Evolutionary conservation across 2,329 filamentous ascomycete genomes (phyloP), one percentile per base, ranked within the genome.

Genomic region (Pseudopithomyces maydicus): DNA sequence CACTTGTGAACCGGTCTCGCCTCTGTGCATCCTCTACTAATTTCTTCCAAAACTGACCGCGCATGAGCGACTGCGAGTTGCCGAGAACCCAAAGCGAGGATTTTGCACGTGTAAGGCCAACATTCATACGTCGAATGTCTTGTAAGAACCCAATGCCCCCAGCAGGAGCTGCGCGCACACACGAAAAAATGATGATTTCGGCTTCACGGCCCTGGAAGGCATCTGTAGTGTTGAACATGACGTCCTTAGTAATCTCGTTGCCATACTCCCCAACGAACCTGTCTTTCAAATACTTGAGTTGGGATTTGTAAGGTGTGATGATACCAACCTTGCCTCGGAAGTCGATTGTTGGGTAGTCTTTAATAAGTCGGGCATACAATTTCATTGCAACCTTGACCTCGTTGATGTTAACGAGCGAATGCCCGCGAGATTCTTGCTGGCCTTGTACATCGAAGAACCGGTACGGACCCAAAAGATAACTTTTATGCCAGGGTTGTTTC

Each of bases 211-310:
- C 95, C 75, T 99, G 92, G 75, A 97, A 99, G 17, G 95, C 96
- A 78, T 99, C 95, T 0, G 95, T 99, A 0, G 95, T 99, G 75
- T 99, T 99, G 84, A 99, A 99, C 65, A 99, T 96, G 63, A 99
- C 90, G 19, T 85, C 84, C 32, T 90, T 88, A 22, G 88, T 83
- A 63, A 99, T 92, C 0, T 75, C 78, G 3, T 90, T 85, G 35
- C 94, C 92, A 69, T 90, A 98, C 42, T 82, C 82, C 14, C 83
- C 79, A 8, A 82, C 79, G 74, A 99, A 99, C 1, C 88, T 87
- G 45, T 83, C 81, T 62, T 90, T 92, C 56, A 99, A 82, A 74
- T 92, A 89, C 55, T 84, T 86, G 14, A 99, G 80, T 74, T 99
- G 95, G 19, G 92, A 92, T 74, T 98, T 99, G 78, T 99, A 99